Base-by-base conservation (phyloP, 495 filamentous ascomycete species). In the Annulohypoxylon maeteangense region DNA sequence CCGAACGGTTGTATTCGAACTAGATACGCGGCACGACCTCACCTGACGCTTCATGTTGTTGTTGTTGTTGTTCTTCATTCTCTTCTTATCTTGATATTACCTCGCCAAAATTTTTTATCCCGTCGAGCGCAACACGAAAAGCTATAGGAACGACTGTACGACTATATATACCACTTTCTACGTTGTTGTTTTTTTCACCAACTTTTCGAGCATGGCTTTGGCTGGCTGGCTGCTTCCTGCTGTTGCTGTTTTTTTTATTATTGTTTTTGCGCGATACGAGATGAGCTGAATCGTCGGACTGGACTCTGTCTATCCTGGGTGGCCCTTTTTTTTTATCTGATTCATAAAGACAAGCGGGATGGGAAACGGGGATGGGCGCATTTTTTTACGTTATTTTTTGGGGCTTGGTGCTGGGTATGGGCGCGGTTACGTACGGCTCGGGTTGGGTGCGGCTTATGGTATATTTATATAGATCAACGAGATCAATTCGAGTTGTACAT, bases 141-240 rank as follows among this genome's bases (percentile, higher is more conserved):
- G 12, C 45, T 45, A 72, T 50, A 72, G 64, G 60, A 42, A 72
- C 70, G 70, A 72, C 55, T 72, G 65, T 72, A 72, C 59, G 70
- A 72, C 65, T 72, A 68, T 65, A 68, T 68, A 68, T 72, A 72
- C 65, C 64, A 68, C 54, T 65, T 68, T 64, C n/a, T n/a, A 68
- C 45, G 59, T 68, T 63, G n/a, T n/a, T n/a, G n/a, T n/a, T n/a
- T n/a, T 29, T 29, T 29, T 29, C 6, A 6, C 27, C 27, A n/a
- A n/a, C n/a, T n/a, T n/a, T n/a, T 6, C 16, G 29, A 64, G 64
- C 64, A 67, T 72, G 32, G 23, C 31, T 48, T 40, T 40, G 36
- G 36, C 36, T n/a, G n/a, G n/a, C n/a, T n/a, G n/a, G n/a, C n/a
- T n/a, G n/a, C n/a, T 7, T 40, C n/a, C 62, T 34, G 36, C 25